Evolutionary conservation across 139 green algal species (phyloP).

Genomic region (Pycnococcus provasolii): DNA sequence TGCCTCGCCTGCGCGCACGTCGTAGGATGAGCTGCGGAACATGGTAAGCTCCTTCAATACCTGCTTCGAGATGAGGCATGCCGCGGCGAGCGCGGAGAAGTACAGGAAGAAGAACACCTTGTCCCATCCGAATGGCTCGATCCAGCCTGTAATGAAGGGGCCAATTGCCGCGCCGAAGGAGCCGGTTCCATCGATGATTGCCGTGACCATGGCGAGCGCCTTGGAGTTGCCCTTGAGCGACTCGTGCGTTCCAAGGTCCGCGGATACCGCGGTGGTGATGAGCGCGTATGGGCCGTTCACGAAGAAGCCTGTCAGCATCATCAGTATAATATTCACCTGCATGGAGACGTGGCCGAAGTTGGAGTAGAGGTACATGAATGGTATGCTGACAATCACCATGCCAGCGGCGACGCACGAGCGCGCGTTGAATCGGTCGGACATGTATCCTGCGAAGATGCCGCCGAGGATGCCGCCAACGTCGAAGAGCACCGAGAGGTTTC

Average conservation of each 20-base stretch:
- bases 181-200: constrained; percentile 95
- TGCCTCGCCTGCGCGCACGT: too few species aligned
- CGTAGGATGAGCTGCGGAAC: too few species aligned
- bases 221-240: constrained; percentile 67
- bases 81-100: constrained; percentile 42
- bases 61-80: constrained; percentile 28
- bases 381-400: constrained; percentile 72
- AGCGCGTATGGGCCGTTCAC: constrained; percentile 94
- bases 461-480: constrained; percentile 83
- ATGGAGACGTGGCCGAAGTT: constrained; percentile 43
- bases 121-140: constrained; percentile 54
- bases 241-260: constrained; percentile 83
- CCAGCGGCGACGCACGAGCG: constrained; percentile 49
- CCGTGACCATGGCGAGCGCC: constrained; percentile 86
- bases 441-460: constrained; percentile 68
- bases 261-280: constrained; percentile 90
- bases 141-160: constrained; percentile 77
- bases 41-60: constrained; percentile 7
- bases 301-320: constrained; percentile 75
- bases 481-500: constrained; percentile 77
- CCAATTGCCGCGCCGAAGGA: constrained; percentile 80
- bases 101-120: constrained; percentile 86
- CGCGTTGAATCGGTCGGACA: constrained; percentile 65
- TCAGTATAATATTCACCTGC: constrained; percentile 62
- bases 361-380: constrained; percentile 69